Conservation (phyloP, 306 rosid species). For the Acacia acuminata region DNA sequence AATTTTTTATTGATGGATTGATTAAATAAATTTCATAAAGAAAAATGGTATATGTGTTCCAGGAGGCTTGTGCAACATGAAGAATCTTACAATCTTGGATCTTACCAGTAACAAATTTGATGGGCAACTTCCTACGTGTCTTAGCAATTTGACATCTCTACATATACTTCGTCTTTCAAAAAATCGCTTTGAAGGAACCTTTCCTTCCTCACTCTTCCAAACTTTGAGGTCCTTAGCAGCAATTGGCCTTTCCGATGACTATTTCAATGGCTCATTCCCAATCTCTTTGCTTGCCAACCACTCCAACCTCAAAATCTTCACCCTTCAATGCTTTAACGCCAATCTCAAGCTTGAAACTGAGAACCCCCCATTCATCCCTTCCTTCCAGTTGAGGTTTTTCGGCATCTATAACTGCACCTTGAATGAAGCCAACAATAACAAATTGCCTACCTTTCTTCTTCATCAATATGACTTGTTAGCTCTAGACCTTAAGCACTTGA, state of each 20-base stretch:
- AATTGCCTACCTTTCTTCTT: constrained; percentile 23
- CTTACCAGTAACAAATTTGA: background rate
- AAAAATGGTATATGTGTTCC: background rate
- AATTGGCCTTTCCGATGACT: background rate
- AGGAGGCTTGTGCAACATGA: constrained; percentile 20
- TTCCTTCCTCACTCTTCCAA: background rate
- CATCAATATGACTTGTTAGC: constrained; percentile 2
- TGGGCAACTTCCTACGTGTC: background rate
- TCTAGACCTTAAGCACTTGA: background rate
- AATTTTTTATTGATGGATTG: too few relatives aligned
- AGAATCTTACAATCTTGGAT: background rate
- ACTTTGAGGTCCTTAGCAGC: too few relatives aligned
- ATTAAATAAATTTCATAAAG: too few relatives aligned
- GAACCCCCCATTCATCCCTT: constrained; percentile 17
- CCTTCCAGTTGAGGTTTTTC: constrained; percentile 8
- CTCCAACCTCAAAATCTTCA: constrained; percentile 16
- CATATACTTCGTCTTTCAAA: background rate
- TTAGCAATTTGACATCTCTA: constrained; percentile 10
- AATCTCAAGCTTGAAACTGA: constrained; percentile 33
- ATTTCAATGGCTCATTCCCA: constrained; percentile 24
- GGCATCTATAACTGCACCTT: background rate
- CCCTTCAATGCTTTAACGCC: background rate
- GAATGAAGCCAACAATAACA: background rate
- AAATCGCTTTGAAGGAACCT: background rate
- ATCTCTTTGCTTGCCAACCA: constrained; percentile 20